Base-by-base conservation (phyloP, 2,329 filamentous ascomycete genomes). In the Fusarium hainanense region DNA sequence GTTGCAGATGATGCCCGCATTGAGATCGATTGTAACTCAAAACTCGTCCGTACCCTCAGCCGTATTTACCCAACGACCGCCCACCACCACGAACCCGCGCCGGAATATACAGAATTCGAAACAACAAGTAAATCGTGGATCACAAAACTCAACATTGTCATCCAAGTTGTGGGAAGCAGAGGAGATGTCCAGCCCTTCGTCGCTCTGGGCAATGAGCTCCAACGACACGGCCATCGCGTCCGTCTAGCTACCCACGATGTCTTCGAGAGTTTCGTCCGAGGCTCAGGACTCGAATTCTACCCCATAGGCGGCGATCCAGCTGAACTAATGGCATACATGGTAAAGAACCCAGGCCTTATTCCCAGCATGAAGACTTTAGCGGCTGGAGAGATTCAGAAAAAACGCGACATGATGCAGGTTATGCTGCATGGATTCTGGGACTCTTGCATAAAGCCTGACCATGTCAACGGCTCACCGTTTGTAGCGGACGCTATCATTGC, bases 131-230 rank as follows among this genome's bases (percentile, higher is more conserved):
- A 48, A n/a, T 21, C 44, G 21, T 48, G 44, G 44, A 4, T 13
- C 18, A 48, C 44, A 2, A 48, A 30, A 28, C 44, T 48, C 12
- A 94, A 93, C 77, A 90, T 94, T 54, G 91, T 93, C 20, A 90
- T 94, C 63, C 93, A 93, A 85, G 90, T 94, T 7, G 93, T 94
- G 67, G 92, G 92, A 2, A 91, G 88, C 11, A 84, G 92, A 44
- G 92, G 92, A n/a, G 92, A 95, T 72, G 90, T 92, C 5, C 92
- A 94, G 73, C 92, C 92, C 0, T 95, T 94, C 66, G 78, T 95
- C 18, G 89, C 89, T 67, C 85, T 94, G 48, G 92, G 90, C 14
- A 89, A 90, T 77, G 85, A 91, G 1, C 79, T 94, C 25, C 88
- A 90, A 72, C 85, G 91, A 42, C 88, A 92, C 69, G 89, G 90